phyloP scores from a whole-genome alignment of 2,329 filamentous ascomycete genomes.

The Cordyceps cicadae region DNA sequence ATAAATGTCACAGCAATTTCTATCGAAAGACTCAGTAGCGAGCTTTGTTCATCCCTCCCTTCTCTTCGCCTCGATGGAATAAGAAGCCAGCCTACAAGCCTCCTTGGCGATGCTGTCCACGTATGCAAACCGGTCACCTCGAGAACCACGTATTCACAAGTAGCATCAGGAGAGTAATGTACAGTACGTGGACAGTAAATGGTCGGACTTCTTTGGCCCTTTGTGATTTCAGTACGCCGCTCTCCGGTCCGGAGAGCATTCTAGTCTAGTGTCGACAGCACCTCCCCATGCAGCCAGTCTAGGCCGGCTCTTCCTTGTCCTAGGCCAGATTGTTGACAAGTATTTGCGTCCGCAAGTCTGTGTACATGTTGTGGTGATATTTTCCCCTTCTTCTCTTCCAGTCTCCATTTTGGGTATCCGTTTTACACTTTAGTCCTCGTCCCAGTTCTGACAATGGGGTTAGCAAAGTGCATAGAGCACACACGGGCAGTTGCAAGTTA shows the following conservation, averaged over 20 bases:
- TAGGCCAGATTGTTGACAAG: not conserved
- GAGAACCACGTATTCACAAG: not conserved
- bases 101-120: too few relatives aligned
- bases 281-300: not conserved
- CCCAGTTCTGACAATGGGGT: slow-evolving; percentile 43
- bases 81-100: too few relatives aligned
- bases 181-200: not conserved
- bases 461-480: not conserved
- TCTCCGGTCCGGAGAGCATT: not conserved
- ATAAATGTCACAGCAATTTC: not conserved
- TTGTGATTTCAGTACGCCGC: slow-evolving; percentile 2
- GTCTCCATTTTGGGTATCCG: slow-evolving; percentile 12
- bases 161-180: not conserved
- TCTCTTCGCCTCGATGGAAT: too few relatives aligned
- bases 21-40: too few relatives aligned
- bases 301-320: not conserved
- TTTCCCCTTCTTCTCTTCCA: not conserved
- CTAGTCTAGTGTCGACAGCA: slow-evolving; percentile 5
- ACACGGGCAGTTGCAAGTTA: not conserved
- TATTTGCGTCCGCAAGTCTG: slow-evolving; percentile 4
- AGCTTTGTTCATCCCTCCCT: too few relatives aligned
- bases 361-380: slow-evolving; percentile 3
- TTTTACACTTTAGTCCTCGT: slow-evolving; percentile 43
- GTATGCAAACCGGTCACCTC: too few relatives aligned
- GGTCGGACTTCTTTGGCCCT: slow-evolving; percentile 10